Evolutionary conservation across 345 rosid genomes (phyloP).

Genomic region (Odontarrhena argentea): DNA sequence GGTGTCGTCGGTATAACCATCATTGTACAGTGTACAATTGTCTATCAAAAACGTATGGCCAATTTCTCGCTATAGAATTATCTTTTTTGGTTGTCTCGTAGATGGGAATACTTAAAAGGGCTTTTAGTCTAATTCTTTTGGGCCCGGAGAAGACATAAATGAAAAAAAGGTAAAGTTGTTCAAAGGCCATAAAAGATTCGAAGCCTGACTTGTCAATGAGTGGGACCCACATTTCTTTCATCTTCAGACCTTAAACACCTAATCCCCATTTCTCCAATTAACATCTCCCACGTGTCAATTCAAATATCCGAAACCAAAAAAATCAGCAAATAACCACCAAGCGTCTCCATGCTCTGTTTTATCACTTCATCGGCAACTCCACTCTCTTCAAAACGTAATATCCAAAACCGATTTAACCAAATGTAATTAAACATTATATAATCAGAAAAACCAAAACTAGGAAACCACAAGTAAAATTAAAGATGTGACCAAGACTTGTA

Average conservation of each 20-base stretch:
- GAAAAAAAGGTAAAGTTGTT: constrained; percentile 9
- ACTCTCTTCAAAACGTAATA: constrained; percentile 19
- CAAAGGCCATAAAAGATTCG: constrained; percentile 34
- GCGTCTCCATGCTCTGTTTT: constrained; percentile 55
- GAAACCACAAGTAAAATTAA: too few relatives aligned
- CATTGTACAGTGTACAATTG: background rate
- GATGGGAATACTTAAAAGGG: background rate
- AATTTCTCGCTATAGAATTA: too few relatives aligned
- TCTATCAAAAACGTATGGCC: background rate
- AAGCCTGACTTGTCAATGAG: constrained; percentile 24
- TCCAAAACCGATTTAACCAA: constrained; percentile 12
- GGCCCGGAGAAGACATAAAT: background rate
- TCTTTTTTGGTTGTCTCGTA: too few relatives aligned
- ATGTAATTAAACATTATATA: background rate
- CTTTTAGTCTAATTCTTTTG: background rate
- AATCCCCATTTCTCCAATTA: constrained; percentile 53
- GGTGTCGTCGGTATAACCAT: background rate
- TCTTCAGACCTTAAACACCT: constrained; percentile 60
- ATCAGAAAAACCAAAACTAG: constrained; percentile 36
- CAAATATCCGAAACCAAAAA: constrained; percentile 51
- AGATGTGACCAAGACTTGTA: too few relatives aligned
- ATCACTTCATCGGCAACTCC: constrained; percentile 62
- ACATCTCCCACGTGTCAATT: constrained; percentile 50
- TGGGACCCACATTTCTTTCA: constrained; percentile 37
- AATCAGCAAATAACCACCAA: constrained; percentile 51